Evolutionary conservation across 257 asterid genomes (phyloP).

Genomic region (Solanum clarkiae): DNA sequence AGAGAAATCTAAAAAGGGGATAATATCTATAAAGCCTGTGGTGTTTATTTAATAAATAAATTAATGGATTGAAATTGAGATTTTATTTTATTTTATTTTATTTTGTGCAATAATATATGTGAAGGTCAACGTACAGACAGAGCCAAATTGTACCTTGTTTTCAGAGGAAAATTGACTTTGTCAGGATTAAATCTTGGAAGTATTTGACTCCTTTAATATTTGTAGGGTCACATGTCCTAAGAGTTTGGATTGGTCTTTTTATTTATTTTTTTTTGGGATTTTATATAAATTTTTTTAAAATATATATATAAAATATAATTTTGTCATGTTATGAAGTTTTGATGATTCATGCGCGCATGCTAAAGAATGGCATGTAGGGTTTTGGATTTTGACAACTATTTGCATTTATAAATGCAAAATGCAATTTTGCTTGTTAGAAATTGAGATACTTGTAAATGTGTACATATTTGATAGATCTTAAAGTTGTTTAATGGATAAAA

Average conservation of each 20-base stretch:
- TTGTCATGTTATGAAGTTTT: background rate
- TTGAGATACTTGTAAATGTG: too few species aligned
- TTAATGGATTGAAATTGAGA: background rate
- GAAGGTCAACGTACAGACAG: background rate
- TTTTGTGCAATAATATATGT: background rate
- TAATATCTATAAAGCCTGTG: background rate
- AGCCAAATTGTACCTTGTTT: background rate
- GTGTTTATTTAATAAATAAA: background rate
- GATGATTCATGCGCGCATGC: background rate
- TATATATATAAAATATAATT: background rate
- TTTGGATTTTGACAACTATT: background rate
- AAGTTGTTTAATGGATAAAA: background rate
- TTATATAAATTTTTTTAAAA: background rate
- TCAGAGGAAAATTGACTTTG: background rate
- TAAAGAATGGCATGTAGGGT: background rate
- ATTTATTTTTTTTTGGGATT: background rate
- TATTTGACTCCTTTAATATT: background rate
- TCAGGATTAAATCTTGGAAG: background rate
- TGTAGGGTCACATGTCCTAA: background rate
- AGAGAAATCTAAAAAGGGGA: background rate
- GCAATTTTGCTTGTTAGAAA: too few species aligned
- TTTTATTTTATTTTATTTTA: background rate
- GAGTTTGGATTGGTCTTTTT: background rate
- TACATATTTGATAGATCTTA: background rate
- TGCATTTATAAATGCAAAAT: background rate